Conservation (phyloP, 352 stramenopile genomes). For the Elongisporangium undulatum region DNA sequence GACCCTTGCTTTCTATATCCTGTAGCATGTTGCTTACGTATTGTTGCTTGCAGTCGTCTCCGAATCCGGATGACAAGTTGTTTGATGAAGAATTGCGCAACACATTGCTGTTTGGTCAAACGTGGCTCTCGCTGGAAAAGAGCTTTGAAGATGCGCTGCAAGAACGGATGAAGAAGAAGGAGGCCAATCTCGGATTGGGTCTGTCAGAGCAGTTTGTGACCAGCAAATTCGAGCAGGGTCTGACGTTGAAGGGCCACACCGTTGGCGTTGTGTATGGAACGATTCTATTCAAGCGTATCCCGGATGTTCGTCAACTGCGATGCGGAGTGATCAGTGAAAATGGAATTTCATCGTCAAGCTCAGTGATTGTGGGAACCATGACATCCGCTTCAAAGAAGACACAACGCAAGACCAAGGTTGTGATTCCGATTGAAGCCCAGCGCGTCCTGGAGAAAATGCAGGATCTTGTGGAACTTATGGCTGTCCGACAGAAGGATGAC, state of each 20-base stretch:
- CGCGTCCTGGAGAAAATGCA: constrained; percentile 89
- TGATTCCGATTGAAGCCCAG: constrained; percentile 83
- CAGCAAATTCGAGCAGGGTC: constrained; percentile 82
- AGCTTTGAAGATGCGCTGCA: constrained; percentile 87
- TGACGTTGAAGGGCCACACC: constrained; percentile 85
- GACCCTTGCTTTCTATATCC: background rate
- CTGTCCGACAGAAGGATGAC: constrained; percentile 84
- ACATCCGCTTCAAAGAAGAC: constrained; percentile 52
- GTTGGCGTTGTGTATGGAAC: constrained; percentile 86
- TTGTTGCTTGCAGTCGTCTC: constrained; percentile 14
- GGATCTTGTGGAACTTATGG: constrained; percentile 84
- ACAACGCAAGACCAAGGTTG: constrained; percentile 64
- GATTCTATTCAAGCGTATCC: constrained; percentile 87
- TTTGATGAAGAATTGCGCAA: constrained; percentile 85
- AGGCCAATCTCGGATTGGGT: constrained; percentile 42
- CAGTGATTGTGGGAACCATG: constrained; percentile 70
- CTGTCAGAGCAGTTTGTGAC: constrained; percentile 77
- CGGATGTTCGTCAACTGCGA: constrained; percentile 80
- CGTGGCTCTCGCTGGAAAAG: constrained; percentile 86
- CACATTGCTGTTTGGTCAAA: constrained; percentile 84
- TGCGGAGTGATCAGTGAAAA: constrained; percentile 87
- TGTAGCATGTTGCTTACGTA: constrained; percentile 7
- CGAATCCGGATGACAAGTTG: constrained; percentile 32
- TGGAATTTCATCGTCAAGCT: constrained; percentile 84
- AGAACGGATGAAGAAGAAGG: constrained; percentile 72